Base-by-base conservation (phyloP, 2,329 filamentous ascomycete genomes). In the Alternaria dauci region DNA sequence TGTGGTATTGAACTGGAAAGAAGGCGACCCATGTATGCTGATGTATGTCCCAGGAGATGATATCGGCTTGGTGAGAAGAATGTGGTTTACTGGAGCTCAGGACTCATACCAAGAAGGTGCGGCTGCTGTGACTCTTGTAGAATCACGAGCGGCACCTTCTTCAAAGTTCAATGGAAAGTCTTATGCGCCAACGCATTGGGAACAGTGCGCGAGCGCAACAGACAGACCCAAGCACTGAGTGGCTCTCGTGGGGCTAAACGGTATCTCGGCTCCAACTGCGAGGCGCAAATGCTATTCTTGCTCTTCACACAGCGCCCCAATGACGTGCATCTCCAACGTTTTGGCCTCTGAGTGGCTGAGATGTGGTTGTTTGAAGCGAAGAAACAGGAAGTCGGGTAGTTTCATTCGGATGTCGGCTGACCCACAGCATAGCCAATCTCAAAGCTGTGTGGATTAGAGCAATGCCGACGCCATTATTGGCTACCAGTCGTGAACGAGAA, bases 11-110 rank as follows among this genome's bases (percentile, higher is more conserved):
- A 36, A 41, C 26, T 48, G 20, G 55, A 12, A 7, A 64, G 43
- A 14, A 56, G 54, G n/a, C 57, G 53, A 41, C 59, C 66, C 61
- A 65, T 66, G 18, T 52, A 25, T 43, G 56, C 44, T 48, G 28
- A 23, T 38, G 11, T 52, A 14, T 34, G 30, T 25, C 46, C 25
- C 20, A 8, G 46, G 32, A 16, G 32, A 20, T 14, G 20, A 36
- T 8, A 25, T 23, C 14, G 23, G 30, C 20, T 32, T 48, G 23
- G n/a, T 8, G 42, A 38, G n/a, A 14, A 38, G 52, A 26, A 18
- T 38, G 28, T 16, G 2, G 23, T 18, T n/a, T 36, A 39, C 20
- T 42, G 28, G 47, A 34, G 12, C 14, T 42, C 14, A 23, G 16
- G 28, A 54, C 30, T 36, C 48, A 50, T 23, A 44, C 18, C 2